A percentile compares a stretch with the other conserved stretches of the same genome.
Conservation (phyloP, 2,329 filamentous ascomycete genomes). For the Monilinia fructigena region DNA sequence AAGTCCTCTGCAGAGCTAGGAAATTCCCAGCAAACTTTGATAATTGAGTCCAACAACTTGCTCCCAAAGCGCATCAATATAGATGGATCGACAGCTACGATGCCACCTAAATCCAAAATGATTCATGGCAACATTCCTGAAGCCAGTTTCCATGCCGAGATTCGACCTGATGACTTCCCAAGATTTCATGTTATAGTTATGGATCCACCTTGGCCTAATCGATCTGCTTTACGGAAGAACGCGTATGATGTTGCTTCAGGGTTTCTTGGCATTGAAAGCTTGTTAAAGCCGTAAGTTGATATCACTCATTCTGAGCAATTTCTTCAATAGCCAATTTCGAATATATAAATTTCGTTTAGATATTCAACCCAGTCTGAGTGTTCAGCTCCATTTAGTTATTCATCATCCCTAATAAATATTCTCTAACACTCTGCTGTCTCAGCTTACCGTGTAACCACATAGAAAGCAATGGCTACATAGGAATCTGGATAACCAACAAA, state of each 20-base stretch:
- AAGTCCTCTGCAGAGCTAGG: background rate
- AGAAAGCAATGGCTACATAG: slow-evolving; percentile 55
- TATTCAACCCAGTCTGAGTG: background rate
- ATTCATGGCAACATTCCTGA: background rate
- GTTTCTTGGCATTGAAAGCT: background rate
- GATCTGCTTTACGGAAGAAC: slow-evolving; percentile 64
- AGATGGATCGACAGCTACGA: background rate
- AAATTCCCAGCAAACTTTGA: background rate
- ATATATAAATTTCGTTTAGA: background rate
- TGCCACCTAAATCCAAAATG: slow-evolving; percentile 11
- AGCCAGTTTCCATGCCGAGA: background rate
- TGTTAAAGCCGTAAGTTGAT: background rate
- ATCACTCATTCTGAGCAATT: background rate
- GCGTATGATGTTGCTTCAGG: slow-evolving; percentile 43
- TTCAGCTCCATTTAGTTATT: background rate
- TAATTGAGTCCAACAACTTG: background rate
- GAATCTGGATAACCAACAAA: slow-evolving; percentile 78
- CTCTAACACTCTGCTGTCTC: slow-evolving; percentile 41
- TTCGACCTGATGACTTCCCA: slow-evolving; percentile 40
- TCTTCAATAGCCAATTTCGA: background rate
- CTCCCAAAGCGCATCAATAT: background rate
- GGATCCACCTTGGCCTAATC: slow-evolving; percentile 81
- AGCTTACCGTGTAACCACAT: slow-evolving; percentile 30
- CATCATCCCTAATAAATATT: slow-evolving; percentile 57
- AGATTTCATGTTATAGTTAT: slow-evolving; percentile 67